Evolutionary conservation across 129 eudicot genomes (phyloP), one percentile per base, ranked within the genome.

Genomic region (Scalesia atractyloides): DNA sequence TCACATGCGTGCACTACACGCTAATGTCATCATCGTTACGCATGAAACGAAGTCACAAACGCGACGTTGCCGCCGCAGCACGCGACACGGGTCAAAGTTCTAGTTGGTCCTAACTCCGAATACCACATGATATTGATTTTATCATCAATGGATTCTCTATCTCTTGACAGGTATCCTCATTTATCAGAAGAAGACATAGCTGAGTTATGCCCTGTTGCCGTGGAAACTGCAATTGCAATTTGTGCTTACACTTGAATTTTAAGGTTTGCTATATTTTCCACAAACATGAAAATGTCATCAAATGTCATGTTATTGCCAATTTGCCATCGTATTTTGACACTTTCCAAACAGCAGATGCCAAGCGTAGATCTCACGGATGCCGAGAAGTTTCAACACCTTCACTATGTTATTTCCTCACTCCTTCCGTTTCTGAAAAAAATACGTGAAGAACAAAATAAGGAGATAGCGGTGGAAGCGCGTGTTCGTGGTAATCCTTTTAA

Each of bases 201-300:
- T 30, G 88, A 85, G 64, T 43, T 41, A 54, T 92, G 97, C 74
- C 98, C 7, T 81, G 72, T 83, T 91, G 97, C 60, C 84, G 95
- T 61, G 80, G 82, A 50, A 92, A 84, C 54, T 92, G 98, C 82
- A 92, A 92, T 70, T 92, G 98, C 84, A 85, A 92, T 77, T 61
- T 69, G 69, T 92, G 98, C 82, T 86, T 92, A 61, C 87, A 83
- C 68, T 76, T 85, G 6, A 73, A 83, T 37, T 74, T 74, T 50
- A 79, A 88, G 92, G 97, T 91, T 63, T 78, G 81, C 70, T 50
- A 53, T 9, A 37, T 61, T 24, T 54, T 68, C 22, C 26, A 50
- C 9, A 48, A 34, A 64, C 37, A 52, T 16, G 18, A 73, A 18
- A 13, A 7, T 61, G 13, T 30, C 41, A 22, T 13, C 17, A n/a